A percentile compares a stretch with the other conserved stretches of the same genome.
These are phyloP conservation scores for Apophysomyces sp. DNA, from an alignment of 371 early-diverging fungal genomes.

Conservation along the genomic window DNA sequence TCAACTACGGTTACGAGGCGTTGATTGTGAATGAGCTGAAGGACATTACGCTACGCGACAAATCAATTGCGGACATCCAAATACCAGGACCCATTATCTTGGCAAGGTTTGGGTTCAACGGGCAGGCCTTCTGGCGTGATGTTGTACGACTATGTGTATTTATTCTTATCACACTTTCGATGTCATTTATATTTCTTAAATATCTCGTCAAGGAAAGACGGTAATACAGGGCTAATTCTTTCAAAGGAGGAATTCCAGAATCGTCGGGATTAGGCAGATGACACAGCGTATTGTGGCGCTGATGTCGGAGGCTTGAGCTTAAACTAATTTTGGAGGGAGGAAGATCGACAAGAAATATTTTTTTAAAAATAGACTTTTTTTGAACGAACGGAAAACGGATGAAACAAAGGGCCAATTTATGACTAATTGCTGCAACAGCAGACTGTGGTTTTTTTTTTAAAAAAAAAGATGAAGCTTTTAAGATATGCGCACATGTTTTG, in stretches of 20 bases:
- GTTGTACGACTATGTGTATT: conserved; percentile 26
- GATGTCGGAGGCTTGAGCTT: not conserved
- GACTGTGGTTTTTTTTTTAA: not conserved
- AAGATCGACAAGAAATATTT: not conserved
- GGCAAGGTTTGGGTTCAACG: conserved; percentile 47
- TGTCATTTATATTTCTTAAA: conserved; percentile 41
- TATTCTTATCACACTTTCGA: conserved; percentile 23
- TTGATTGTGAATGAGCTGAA: conserved; percentile 73
- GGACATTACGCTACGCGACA: conserved; percentile 44
- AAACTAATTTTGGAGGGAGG: not conserved
- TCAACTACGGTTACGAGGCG: conserved; percentile 89
- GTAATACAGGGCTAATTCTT: conserved; percentile 4
- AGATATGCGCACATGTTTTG: too few species aligned
- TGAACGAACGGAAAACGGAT: not conserved
- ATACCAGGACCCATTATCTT: conserved; percentile 49
- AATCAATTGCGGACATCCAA: conserved; percentile 50
- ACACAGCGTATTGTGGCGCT: not conserved
- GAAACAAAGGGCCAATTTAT: not conserved
- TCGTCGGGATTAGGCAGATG: too few species aligned
- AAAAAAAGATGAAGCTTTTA: not conserved
- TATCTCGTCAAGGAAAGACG: conserved; percentile 44
- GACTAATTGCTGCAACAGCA: too few species aligned
- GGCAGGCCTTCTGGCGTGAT: conserved; percentile 48
- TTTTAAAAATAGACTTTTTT: not conserved
- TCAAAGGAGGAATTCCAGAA: not conserved